Conservation (phyloP, 2,329 filamentous ascomycete species). For the Cytospora leucostoma region DNA sequence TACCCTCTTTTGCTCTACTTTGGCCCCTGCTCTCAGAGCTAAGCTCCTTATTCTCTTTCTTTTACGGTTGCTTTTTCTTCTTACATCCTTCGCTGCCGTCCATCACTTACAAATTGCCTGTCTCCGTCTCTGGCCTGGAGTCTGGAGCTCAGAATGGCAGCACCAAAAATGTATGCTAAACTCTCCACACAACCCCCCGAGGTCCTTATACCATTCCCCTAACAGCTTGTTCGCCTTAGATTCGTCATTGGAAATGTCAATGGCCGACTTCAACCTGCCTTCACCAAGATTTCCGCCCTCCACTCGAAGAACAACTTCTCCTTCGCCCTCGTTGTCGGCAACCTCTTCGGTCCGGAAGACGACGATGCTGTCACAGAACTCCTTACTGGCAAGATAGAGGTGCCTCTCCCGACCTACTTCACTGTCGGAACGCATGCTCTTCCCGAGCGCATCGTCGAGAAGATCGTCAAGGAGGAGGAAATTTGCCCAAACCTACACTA, state of each 20-base stretch:
- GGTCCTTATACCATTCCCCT: not conserved
- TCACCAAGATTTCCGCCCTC: conserved; percentile 77
- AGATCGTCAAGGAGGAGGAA: conserved; percentile 70
- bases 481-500: conserved; percentile 91
- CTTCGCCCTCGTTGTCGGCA: conserved; percentile 80
- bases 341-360: conserved; percentile 70
- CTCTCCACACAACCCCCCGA: not conserved
- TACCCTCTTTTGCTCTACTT: not conserved
- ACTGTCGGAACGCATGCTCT: conserved; percentile 74
- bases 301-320: conserved; percentile 88
- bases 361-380: conserved; percentile 63
- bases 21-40: not conserved
- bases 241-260: conserved; percentile 83
- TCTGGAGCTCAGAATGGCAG: conserved; percentile 12
- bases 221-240: conserved; percentile 43
- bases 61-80: too few relatives aligned
- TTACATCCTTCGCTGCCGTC: not conserved
- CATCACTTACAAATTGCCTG: not conserved
- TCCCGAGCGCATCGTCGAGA: conserved; percentile 69
- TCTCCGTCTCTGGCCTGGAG: not conserved
- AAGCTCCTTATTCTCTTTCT: too few relatives aligned
- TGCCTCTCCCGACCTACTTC: conserved; percentile 90
- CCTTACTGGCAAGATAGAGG: conserved; percentile 67
- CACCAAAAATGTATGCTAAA: conserved; percentile 23
- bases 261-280: conserved; percentile 73